phyloP scores from a whole-genome alignment of 305 asterid species.

The Rubia balearica region DNA sequence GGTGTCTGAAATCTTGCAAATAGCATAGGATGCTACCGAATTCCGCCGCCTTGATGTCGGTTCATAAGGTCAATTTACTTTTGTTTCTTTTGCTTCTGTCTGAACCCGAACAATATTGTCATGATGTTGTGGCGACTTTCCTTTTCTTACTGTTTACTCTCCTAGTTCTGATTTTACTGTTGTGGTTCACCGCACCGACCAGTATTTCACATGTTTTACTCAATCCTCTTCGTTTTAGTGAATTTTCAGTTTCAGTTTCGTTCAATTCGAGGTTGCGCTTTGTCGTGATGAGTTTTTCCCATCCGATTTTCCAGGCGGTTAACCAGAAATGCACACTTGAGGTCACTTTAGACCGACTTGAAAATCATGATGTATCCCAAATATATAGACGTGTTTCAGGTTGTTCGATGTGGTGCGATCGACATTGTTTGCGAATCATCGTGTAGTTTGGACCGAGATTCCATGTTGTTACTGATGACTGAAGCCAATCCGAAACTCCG shows the following conservation, averaged over 20 bases:
- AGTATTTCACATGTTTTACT: no score
- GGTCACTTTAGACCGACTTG: constrained; percentile 20
- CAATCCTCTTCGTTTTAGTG: neutral
- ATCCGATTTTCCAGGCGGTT: constrained; percentile 19
- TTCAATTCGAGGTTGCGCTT: neutral
- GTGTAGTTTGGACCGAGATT: constrained; percentile 21
- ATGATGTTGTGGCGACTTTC: neutral
- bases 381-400: constrained; percentile 17
- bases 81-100: neutral
- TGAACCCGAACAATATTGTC: neutral
- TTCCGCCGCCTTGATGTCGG: constrained; percentile 21
- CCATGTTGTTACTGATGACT: constrained; percentile 18
- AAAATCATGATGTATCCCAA: constrained; percentile 24
- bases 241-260: neutral
- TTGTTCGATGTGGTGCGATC: constrained; percentile 17
- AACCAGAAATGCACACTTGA: constrained; percentile 18
- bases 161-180: neutral
- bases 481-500: constrained; percentile 24
- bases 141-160: neutral
- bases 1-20: constrained; percentile 28
- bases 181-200: neutral
- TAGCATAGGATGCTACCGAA: constrained; percentile 17
- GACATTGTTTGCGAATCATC: constrained; percentile 16
- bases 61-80: constrained; percentile 18
- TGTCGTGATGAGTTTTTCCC: neutral